These are phyloP conservation scores for Arachnomyces sp. DNA, from an alignment of 2,329 filamentous ascomycete species.

Conservation along the genomic window DNA sequence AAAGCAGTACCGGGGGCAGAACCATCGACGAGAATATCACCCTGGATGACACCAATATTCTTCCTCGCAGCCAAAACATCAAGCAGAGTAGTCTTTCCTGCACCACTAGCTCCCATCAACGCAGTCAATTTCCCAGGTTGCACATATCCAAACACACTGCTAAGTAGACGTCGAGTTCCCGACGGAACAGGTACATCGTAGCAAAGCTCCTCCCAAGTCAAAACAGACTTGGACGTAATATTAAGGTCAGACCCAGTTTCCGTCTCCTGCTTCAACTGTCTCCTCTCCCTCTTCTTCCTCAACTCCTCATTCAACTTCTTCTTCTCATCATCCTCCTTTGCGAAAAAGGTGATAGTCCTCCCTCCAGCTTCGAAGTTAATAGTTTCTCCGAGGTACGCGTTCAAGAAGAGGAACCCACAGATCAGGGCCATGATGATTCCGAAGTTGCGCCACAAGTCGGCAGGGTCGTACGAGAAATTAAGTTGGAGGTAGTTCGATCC, in stretches of 20 bases:
- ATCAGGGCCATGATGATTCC: constrained; percentile 32
- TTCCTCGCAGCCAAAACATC: constrained; percentile 63
- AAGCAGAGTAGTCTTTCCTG: constrained; percentile 77
- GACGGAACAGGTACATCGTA: constrained; percentile 43
- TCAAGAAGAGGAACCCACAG: constrained; percentile 27
- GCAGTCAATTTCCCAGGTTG: constrained; percentile 43
- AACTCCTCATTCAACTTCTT: constrained; percentile 29
- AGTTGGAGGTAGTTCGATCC: constrained; percentile 62
- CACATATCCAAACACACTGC: constrained; percentile 42
- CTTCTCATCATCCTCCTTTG: constrained; percentile 31
- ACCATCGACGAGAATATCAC: constrained; percentile 56
- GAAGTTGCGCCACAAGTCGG: constrained; percentile 61
- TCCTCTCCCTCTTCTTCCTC: constrained; percentile 32
- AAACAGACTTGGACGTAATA: constrained; percentile 46
- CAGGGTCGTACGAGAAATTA: constrained; percentile 57
- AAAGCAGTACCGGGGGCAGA: constrained; percentile 50
- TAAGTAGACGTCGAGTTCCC: constrained; percentile 38
- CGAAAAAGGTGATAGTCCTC: constrained; percentile 34
- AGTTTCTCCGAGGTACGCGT: constrained; percentile 32
- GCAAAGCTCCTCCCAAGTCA: constrained; percentile 46
- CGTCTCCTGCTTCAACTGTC: constrained; percentile 24
- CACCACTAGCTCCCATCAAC: constrained; percentile 51
- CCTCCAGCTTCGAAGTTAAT: constrained; percentile 33
- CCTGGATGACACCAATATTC: constrained; percentile 56
- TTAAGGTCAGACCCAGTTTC: constrained; percentile 39